These are phyloP conservation scores for Aspergillus nanangensis DNA, from an alignment of 495 filamentous ascomycete genomes.

Conservation along the genomic window DNA sequence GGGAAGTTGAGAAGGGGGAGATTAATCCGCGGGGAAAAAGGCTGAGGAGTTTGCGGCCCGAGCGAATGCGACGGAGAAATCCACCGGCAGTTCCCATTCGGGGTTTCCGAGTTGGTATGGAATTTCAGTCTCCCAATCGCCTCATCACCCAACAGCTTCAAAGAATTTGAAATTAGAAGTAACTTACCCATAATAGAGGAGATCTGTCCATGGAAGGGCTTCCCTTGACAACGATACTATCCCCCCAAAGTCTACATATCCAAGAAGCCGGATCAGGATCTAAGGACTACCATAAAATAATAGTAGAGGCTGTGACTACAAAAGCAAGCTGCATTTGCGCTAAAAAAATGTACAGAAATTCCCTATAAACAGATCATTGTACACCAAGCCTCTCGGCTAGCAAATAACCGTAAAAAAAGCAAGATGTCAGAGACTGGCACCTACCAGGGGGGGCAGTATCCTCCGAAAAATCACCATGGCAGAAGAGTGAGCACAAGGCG, in stretches of 20 bases:
- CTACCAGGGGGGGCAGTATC: constrained; percentile 42
- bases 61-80: constrained; percentile 6
- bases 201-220: too few relatives aligned
- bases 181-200: too few relatives aligned
- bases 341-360: constrained; percentile 14
- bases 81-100: neutral
- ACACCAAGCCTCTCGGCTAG: constrained; percentile 18
- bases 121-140: too few relatives aligned
- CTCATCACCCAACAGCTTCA: too few relatives aligned
- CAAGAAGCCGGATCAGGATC: too few relatives aligned
- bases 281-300: too few relatives aligned
- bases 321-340: constrained; percentile 11
- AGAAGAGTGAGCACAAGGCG: constrained; percentile 7
- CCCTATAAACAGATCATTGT: constrained; percentile 31
- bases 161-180: too few relatives aligned
- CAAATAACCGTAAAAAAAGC: constrained; percentile 16
- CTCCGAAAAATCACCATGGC: constrained; percentile 23
- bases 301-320: too few relatives aligned
- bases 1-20: neutral
- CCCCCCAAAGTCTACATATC: too few relatives aligned
- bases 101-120: too few relatives aligned
- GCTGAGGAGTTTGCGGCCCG: constrained; percentile 8
- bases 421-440: constrained; percentile 29
- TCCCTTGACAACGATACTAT: too few relatives aligned
- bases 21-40: constrained; percentile 1